phyloP scores from a whole-genome alignment of 352 stramenopile genomes.

The Phytophthora cajani region DNA sequence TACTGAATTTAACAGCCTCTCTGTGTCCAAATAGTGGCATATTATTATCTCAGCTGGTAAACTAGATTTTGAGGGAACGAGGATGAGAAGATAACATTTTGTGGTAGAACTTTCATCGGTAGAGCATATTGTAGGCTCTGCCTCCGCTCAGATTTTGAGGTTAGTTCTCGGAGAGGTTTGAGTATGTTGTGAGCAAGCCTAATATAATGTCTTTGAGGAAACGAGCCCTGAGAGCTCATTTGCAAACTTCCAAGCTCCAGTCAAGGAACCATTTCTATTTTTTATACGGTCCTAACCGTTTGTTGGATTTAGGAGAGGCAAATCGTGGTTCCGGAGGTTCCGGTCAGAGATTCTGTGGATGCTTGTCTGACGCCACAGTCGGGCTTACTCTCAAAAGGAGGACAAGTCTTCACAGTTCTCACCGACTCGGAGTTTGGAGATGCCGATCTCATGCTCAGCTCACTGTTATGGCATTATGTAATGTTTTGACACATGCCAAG shows the following conservation, averaged over 20 bases:
- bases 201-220: not conserved
- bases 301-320: not conserved
- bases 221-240: not conserved
- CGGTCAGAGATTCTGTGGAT: slow-evolving; percentile 1
- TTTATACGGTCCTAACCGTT: not conserved
- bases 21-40: not conserved
- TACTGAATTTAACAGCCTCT: not conserved
- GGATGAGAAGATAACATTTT: not conserved
- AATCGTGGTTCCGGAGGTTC: not conserved
- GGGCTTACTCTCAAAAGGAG: not conserved
- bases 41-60: not conserved
- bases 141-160: not conserved
- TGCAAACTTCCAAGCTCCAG: not conserved
- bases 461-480: not conserved
- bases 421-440: not conserved
- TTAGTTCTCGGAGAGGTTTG: not conserved
- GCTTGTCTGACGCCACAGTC: slow-evolving; percentile 6
- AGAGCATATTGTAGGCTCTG: not conserved
- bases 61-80: not conserved
- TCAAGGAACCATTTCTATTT: not conserved
- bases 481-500: not conserved
- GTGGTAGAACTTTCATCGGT: not conserved
- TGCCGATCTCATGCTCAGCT: not conserved
- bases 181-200: not conserved
- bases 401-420: not conserved